phyloP scores from a whole-genome alignment of 73 alveolate genomes.

The Durusdinium trenchii region DNA sequence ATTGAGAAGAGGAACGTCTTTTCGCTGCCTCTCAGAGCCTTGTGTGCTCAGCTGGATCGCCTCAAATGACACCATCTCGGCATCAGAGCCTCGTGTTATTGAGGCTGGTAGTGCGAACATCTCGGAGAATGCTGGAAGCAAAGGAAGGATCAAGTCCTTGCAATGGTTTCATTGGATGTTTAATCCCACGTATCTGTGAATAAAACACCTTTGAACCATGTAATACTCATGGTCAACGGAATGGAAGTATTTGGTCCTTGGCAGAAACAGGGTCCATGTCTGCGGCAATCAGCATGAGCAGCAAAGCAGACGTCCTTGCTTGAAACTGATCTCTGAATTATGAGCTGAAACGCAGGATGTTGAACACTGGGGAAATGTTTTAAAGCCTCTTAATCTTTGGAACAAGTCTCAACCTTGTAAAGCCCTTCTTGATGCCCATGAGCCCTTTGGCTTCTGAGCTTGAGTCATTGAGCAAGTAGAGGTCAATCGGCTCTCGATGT shows the following conservation, averaged over 20 bases:
- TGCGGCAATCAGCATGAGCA: neutral
- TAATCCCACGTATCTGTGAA: neutral
- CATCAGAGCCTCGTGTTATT: neutral
- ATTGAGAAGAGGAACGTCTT: neutral
- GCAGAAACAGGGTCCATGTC: slow-evolving; percentile 32
- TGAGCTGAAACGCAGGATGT: neutral
- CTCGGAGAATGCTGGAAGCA: neutral
- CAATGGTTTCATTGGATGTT: no score
- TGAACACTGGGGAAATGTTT: neutral
- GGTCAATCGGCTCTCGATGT: slow-evolving; percentile 17
- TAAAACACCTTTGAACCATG: neutral
- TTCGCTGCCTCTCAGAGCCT: slow-evolving; percentile 35
- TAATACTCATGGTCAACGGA: neutral
- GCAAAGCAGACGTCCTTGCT: neutral
- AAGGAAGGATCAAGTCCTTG: neutral
- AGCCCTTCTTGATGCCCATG: slow-evolving; percentile 18
- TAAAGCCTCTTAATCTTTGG: no score
- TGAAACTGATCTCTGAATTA: no score
- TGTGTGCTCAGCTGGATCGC: slow-evolving; percentile 23
- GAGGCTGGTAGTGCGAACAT: neutral
- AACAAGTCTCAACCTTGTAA: neutral
- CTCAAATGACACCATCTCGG: neutral
- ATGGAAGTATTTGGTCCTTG: neutral
- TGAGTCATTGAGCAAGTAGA: neutral
- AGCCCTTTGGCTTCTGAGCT: neutral